These are phyloP conservation scores for Fusarium neocosmosporiellum DNA, from an alignment of 2,329 filamentous ascomycete genomes.

Conservation along the genomic window DNA sequence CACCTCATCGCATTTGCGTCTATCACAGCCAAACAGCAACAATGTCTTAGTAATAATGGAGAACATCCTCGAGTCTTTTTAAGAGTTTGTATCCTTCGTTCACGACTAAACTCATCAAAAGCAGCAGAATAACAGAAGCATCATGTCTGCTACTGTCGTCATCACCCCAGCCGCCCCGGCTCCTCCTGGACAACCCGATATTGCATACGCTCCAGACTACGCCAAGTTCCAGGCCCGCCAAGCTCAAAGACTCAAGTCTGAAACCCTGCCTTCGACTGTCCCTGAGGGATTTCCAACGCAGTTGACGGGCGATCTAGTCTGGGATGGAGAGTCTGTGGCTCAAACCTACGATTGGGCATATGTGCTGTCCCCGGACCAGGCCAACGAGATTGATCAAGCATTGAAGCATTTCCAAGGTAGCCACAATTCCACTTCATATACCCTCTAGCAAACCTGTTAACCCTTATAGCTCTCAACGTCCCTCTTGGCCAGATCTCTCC, in stretches of 20 bases:
- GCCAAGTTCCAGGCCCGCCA: conserved; percentile 10
- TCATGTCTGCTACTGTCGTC: conserved; percentile 18
- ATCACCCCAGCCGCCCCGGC: conserved; percentile 4
- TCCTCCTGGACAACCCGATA: conserved; percentile 29
- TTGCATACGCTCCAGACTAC: conserved; percentile 25
- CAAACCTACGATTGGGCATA: conserved; percentile 24
- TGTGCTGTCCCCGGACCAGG: conserved; percentile 1
- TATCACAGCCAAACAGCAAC: background rate
- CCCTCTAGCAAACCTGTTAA: background rate
- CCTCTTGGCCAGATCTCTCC: conserved; percentile 50
- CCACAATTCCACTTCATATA: fast-evolving
- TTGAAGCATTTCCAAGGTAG: conserved; percentile 24
- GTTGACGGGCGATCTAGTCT: conserved; percentile 20
- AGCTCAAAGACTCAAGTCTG: background rate
- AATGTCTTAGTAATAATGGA: conserved; percentile 4
- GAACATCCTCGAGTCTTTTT: background rate
- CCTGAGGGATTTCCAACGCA: conserved; percentile 19
- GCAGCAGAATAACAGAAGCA: background rate
- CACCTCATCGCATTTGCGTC: conserved; percentile 20
- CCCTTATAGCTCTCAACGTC: background rate
- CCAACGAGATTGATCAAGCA: conserved; percentile 15
- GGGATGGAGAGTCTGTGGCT: conserved; percentile 22
- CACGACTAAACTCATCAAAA: background rate
- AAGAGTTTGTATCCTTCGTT: background rate
- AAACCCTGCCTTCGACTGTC: background rate